These are phyloP conservation scores for Lolium multiflorum DNA, from an alignment of 176 grass and related monocot genomes.

Conservation along the genomic window DNA sequence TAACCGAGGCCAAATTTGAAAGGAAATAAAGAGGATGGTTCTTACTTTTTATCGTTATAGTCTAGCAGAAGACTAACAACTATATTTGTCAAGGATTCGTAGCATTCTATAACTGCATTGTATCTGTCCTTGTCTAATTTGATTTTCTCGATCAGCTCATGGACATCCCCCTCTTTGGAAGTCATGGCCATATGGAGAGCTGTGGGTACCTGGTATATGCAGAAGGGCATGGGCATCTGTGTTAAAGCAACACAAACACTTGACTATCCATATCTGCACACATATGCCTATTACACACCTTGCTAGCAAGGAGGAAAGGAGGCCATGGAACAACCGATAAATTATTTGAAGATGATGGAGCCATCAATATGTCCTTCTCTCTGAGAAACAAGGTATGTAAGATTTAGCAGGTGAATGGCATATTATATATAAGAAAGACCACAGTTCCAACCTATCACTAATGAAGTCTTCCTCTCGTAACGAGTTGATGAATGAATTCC, in stretches of 20 bases:
- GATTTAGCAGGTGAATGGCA: constrained; percentile 19
- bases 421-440: constrained; percentile 28
- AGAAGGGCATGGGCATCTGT: constrained; percentile 25
- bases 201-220: constrained; percentile 63
- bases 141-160: constrained; percentile 67
- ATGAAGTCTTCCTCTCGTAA: constrained; percentile 77
- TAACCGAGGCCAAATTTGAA: constrained; percentile 8
- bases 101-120: constrained; percentile 76
- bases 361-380: constrained; percentile 72
- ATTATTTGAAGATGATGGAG: constrained; percentile 60
- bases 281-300: constrained; percentile 45
- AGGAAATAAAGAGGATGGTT: constrained; percentile 36
- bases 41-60: constrained; percentile 52
- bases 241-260: constrained; percentile 8
- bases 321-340: constrained; percentile 67
- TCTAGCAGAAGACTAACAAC: constrained; percentile 55
- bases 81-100: constrained; percentile 59
- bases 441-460: constrained; percentile 54
- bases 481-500: constrained; percentile 78
- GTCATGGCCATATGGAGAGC: constrained; percentile 80
- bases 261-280: constrained; percentile 16
- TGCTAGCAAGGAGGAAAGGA: constrained; percentile 78
- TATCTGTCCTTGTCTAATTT: constrained; percentile 63
- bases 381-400: constrained; percentile 52
- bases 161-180: constrained; percentile 65